Evolutionary conservation across 345 rosid species (phyloP), one percentile per base, ranked within the genome.

Genomic region (Gossypium sturtianum): DNA sequence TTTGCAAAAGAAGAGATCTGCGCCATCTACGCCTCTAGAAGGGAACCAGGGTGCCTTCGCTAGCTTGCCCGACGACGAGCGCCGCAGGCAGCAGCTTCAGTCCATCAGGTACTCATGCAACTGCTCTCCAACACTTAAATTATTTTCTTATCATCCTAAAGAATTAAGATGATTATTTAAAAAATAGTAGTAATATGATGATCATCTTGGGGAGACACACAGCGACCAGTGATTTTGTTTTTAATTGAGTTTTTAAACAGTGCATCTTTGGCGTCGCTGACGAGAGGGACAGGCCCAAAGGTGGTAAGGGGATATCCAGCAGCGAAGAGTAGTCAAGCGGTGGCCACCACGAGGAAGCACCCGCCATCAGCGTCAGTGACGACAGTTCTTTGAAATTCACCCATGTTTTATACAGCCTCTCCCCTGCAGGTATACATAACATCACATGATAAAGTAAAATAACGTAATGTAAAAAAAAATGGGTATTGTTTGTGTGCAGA

Each of bases 331-430:
- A 72, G 83, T 8, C 84, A 86, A 0, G 78, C 80, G 78, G 80
- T 71, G 13, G 67, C 61, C 82, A 27, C 67, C 72, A 69, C 71
- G 25, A 76, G 51, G 81, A 80, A 76, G 62, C 77, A 3, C 90
- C 97, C 8, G 63, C 93, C 56, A 83, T 93, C 75, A 83, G 83
- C 76, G 87, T 85, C 80, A 93, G 93, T 23, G 38, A 34, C 38
- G 99, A 96, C 81, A 96, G 99, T 73, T 76, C 86, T 49, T 82
- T 96, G 82, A 96, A 96, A 74, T 96, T 93, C 86, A 96, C 99
- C 19, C 98, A 93, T 65, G 82, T 96, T 74, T 97, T 96, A 67
- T 91, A 93, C 88, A 96, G 93, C 75, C 97, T 96, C 44, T 91
- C 98, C 41, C 98, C 99, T 12, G 99, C 92, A 25, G 99, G 98